phyloP scores from a whole-genome alignment of 495 filamentous ascomycete species.

The Tuber melanosporum region DNA sequence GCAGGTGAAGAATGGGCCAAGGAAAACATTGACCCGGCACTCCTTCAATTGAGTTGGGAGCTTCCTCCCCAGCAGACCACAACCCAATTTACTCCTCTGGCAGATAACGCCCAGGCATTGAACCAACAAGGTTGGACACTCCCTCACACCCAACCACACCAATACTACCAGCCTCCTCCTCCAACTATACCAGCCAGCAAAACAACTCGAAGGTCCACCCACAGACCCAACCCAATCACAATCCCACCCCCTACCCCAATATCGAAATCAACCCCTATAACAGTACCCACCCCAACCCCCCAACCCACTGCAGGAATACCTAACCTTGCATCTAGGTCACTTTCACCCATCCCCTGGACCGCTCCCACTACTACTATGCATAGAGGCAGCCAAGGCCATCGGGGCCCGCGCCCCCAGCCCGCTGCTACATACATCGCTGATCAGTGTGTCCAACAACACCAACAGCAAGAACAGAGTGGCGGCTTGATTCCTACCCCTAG shows the following conservation, averaged over 20 bases:
- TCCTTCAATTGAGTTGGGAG: background rate
- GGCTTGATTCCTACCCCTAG: background rate
- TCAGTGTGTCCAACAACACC: background rate
- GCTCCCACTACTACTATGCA: background rate
- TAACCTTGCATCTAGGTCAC: background rate
- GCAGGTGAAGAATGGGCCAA: background rate
- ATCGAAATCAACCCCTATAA: background rate
- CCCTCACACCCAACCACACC: background rate
- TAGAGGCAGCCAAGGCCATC: background rate
- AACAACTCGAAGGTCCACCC: background rate
- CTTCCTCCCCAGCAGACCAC: background rate
- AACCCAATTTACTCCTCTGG: background rate
- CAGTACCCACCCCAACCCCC: background rate
- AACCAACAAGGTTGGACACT: background rate
- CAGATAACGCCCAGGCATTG: background rate
- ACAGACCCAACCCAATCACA: background rate
- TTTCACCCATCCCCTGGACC: slow-evolving; percentile 2
- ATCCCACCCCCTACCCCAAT: background rate
- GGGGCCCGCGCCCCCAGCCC: background rate
- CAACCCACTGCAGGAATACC: background rate
- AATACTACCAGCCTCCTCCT: background rate
- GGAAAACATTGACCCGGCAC: background rate
- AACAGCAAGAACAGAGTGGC: background rate
- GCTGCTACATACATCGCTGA: background rate
- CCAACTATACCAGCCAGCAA: background rate